phyloP scores from a whole-genome alignment of 1,284 basidiomycete genomes.

The Malassezia brasiliensis region DNA sequence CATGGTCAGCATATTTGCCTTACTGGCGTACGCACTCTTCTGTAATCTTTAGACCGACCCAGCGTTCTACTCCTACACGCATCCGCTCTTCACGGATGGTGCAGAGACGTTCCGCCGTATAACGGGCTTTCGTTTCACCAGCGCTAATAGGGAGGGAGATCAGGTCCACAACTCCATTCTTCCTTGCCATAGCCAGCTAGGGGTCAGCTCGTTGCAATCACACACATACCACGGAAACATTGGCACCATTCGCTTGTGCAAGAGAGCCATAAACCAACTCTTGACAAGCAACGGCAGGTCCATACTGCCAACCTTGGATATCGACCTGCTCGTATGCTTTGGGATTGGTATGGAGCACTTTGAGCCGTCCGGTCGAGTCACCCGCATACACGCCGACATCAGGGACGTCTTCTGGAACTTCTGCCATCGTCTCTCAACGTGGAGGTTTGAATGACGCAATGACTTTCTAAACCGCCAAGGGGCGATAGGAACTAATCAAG shows the following conservation, averaged over 20 bases:
- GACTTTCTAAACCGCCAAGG: too few species aligned
- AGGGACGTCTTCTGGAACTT: not conserved
- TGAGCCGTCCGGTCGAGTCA: constrained; percentile 11
- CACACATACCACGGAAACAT: constrained; percentile 1
- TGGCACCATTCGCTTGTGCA: not conserved
- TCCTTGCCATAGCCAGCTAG: constrained; percentile 14
- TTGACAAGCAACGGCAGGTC: constrained; percentile 12
- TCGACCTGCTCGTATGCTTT: constrained; percentile 2
- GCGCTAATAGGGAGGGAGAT: not conserved
- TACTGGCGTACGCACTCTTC: not conserved
- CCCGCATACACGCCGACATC: constrained; percentile 10
- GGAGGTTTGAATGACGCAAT: too few species aligned
- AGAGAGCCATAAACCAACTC: constrained; percentile 2
- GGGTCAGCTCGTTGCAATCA: not conserved
- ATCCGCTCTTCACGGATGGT: constrained; percentile 12
- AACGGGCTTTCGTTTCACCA: not conserved
- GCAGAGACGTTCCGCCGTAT: not conserved
- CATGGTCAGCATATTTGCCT: not conserved
- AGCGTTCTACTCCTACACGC: constrained; percentile 16
- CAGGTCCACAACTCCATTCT: constrained; percentile 12
- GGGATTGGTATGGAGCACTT: not conserved
- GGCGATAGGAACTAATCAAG: too few species aligned
- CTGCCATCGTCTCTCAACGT: not conserved
- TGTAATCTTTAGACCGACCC: constrained; percentile 9
- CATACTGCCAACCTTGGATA: constrained; percentile 1